A percentile compares a stretch with the other conserved stretches of the same genome.
phyloP scores from a whole-genome alignment of 2,329 filamentous ascomycete species.

The Drechslerella dactyloides region DNA sequence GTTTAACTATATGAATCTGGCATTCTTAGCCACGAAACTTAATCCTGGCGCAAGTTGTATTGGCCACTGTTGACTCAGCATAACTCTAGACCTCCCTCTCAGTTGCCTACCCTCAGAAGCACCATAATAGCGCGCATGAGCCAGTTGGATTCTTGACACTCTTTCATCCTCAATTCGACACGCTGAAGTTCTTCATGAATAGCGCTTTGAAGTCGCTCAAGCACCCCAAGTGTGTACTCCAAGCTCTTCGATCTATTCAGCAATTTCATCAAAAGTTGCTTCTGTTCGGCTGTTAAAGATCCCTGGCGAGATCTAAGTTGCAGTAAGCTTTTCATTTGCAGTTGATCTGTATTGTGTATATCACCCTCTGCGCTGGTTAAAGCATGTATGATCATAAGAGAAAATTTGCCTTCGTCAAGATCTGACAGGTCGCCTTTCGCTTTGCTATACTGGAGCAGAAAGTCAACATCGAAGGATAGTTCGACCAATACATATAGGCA shows the following conservation, averaged over 20 bases:
- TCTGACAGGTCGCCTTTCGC: constrained; percentile 30
- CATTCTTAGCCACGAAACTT: too few relatives aligned
- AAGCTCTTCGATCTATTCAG: not conserved
- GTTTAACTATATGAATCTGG: too few relatives aligned
- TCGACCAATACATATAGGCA: not conserved
- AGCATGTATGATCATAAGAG: constrained; percentile 30
- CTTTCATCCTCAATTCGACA: not conserved
- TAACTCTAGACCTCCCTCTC: too few relatives aligned
- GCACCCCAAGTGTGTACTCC: not conserved
- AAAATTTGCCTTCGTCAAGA: constrained; percentile 37
- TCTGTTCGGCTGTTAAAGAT: not conserved
- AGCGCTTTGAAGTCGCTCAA: not conserved
- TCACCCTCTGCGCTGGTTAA: not conserved
- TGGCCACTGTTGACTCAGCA: too few relatives aligned
- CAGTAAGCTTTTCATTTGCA: constrained; percentile 4
- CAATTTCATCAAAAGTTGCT: not conserved
- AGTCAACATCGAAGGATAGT: not conserved
- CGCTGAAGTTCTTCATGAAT: not conserved
- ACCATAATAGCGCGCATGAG: too few relatives aligned
- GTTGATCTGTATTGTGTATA: too few relatives aligned
- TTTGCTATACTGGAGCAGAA: constrained; percentile 7
- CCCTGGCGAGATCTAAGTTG: not conserved
- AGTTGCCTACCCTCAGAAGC: too few relatives aligned
- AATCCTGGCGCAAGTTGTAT: too few relatives aligned
- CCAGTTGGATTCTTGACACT: too few relatives aligned